Conservation (phyloP, 352 stramenopile species). For the Phytophthora tubulina region DNA sequence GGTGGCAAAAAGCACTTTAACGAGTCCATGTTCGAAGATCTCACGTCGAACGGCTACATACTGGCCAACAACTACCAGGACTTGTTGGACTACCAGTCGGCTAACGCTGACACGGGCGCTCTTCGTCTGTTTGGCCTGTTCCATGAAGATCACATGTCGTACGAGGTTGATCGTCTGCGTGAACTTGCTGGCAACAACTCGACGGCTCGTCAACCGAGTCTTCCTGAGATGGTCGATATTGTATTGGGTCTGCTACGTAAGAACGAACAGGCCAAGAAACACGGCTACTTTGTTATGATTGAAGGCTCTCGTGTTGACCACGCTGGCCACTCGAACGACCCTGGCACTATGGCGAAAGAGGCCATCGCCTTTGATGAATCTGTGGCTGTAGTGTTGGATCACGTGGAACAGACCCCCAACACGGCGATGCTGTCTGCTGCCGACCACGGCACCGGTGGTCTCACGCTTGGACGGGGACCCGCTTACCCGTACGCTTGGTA, state of each 20-base stretch:
- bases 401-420: slow-evolving; percentile 57
- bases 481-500: slow-evolving; percentile 60
- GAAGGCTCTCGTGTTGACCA: slow-evolving; percentile 79
- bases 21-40: slow-evolving; percentile 52
- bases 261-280: slow-evolving; percentile 75
- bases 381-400: slow-evolving; percentile 71
- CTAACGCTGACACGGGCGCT: slow-evolving; percentile 55
- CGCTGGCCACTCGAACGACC: slow-evolving; percentile 74
- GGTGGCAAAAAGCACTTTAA: slow-evolving; percentile 66
- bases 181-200: slow-evolving; percentile 44
- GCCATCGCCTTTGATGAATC: slow-evolving; percentile 78
- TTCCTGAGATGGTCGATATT: slow-evolving; percentile 73
- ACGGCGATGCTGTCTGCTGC: slow-evolving; percentile 65
- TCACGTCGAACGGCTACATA: slow-evolving; percentile 56
- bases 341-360: slow-evolving; percentile 73
- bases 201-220: slow-evolving; percentile 59
- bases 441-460: slow-evolving; percentile 73
- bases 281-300: slow-evolving; percentile 84
- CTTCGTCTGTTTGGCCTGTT: slow-evolving; percentile 72
- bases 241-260: slow-evolving; percentile 70
- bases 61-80: slow-evolving; percentile 66
- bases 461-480: slow-evolving; percentile 56
- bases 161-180: slow-evolving; percentile 70
- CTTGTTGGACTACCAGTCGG: slow-evolving; percentile 58
- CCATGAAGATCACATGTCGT: slow-evolving; percentile 71